Evolutionary conservation across 2,329 filamentous ascomycete genomes (phyloP), one percentile per base, ranked within the genome.

Genomic region (Cladophialophora bantiana): DNA sequence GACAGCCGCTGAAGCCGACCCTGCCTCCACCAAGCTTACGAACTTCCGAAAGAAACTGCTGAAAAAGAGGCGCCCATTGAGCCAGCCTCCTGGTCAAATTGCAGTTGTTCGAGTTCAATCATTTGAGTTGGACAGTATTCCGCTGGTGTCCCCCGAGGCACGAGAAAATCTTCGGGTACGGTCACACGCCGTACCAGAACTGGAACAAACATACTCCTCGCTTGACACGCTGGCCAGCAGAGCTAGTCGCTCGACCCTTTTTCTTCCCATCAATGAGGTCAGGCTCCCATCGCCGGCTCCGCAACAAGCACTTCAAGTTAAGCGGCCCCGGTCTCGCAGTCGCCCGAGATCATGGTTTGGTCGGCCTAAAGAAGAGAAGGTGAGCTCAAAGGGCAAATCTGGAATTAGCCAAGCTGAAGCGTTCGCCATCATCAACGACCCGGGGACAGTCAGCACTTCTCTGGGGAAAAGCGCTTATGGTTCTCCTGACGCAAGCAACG

Each of bases 221-320:
- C 53, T 64, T 18, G 32, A 68, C 38, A 35, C 52, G 34, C 59
- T 60, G 35, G 57, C 40, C 12, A 62, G 64, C 58, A 50, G 55
- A 40, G 52, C 58, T 13, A 70, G 64, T 58, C 26, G 40, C 5
- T 72, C 72, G 2, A 68, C 36, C 54, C 58, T 73, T 9, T 56
- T 59, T 62, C 62, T 66, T 20, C 55, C 50, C 4, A 50, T 54
- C 9, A 36, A 50, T 7, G 70, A 72, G 1, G 35, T 73, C 40
- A 67, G 71, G 26, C 72, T 72, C 64, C 72, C 72, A 15, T 72
- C 72, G 1, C 72, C 72, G 36, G 59, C 59, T 9, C 67, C 72
- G 12, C 68, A 69, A 31, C 18, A 59, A 15, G 34, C 54, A 31
- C 45, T 36, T 26, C 50, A 48, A n/a, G 40, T 38, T 26, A 59